Evolutionary conservation across 116 monocot species (phyloP).

Genomic region (Iris pallida): DNA sequence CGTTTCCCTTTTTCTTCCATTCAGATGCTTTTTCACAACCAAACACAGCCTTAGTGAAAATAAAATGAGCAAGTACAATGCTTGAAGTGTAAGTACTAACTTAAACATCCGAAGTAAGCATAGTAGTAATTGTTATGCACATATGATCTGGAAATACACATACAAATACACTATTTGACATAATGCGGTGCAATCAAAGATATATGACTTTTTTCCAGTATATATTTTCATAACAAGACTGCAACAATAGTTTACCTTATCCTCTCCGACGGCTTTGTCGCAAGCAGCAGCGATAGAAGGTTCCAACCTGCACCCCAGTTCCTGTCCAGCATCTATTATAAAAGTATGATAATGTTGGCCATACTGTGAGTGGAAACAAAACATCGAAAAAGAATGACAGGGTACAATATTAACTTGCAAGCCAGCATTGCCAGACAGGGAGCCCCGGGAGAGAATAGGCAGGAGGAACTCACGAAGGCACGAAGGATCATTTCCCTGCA

Average conservation of each 20-base stretch:
- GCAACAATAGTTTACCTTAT: slow-evolving; percentile 51
- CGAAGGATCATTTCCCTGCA: slow-evolving; percentile 79
- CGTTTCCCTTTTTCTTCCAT: no score
- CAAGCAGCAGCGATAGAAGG: slow-evolving; percentile 75
- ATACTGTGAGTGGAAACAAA: neutral
- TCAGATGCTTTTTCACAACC: no score
- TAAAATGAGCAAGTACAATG: no score
- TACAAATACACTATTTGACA: no score
- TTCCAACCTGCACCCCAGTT: slow-evolving; percentile 99
- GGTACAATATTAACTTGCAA: slow-evolving; percentile 49
- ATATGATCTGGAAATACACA: no score
- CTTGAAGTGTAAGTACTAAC: no score
- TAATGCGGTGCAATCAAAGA: neutral
- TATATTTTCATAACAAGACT: neutral
- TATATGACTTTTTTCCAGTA: neutral
- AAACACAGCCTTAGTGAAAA: no score
- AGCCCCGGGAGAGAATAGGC: slow-evolving; percentile 57
- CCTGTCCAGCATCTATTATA: slow-evolving; percentile 78
- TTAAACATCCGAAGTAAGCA: no score
- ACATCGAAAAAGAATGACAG: neutral
- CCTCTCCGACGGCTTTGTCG: slow-evolving; percentile 71
- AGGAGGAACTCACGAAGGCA: slow-evolving; percentile 89
- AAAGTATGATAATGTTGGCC: slow-evolving; percentile 4
- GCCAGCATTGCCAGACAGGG: slow-evolving; percentile 78
- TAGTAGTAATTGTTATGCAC: no score